These are phyloP conservation scores for Pseudozyma sp. DNA, from an alignment of 1,284 basidiomycete genomes.

Conservation along the genomic window DNA sequence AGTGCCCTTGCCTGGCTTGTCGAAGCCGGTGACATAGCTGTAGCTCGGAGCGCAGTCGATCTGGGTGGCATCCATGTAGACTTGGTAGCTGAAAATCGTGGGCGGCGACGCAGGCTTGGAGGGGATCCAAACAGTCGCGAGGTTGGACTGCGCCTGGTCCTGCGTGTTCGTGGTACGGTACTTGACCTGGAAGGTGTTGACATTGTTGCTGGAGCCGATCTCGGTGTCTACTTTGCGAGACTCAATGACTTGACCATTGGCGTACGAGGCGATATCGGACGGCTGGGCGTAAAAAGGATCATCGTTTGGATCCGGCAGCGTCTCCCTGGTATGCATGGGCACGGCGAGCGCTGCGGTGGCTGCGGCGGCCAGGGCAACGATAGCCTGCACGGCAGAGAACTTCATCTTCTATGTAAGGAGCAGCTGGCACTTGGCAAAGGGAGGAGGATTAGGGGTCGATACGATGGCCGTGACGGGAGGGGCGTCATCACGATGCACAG, in stretches of 20 bases:
- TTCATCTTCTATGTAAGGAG: slow-evolving; percentile 6
- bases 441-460: neutral
- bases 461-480: no score
- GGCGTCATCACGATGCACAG: no score
- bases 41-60: slow-evolving; percentile 54
- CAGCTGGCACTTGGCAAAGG: neutral
- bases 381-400: slow-evolving; percentile 12
- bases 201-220: slow-evolving; percentile 33
- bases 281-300: slow-evolving; percentile 54
- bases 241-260: slow-evolving; percentile 49
- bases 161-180: slow-evolving; percentile 53
- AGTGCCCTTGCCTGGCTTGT: slow-evolving; percentile 29
- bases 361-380: slow-evolving; percentile 17
- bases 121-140: slow-evolving; percentile 56
- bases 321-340: slow-evolving; percentile 18
- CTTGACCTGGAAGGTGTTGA: slow-evolving; percentile 45
- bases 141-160: slow-evolving; percentile 20
- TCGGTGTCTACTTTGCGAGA: slow-evolving; percentile 36
- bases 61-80: slow-evolving; percentile 52
- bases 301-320: slow-evolving; percentile 36
- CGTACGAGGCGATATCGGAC: slow-evolving; percentile 28
- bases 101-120: slow-evolving; percentile 42
- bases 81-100: slow-evolving; percentile 52
- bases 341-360: slow-evolving; percentile 19
- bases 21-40: slow-evolving; percentile 23